Percentiles rank a stretch among this genome's conserved stretches.
phyloP scores from a whole-genome alignment of 2,329 filamentous ascomycete species.

The Alternaria conjuncta region DNA sequence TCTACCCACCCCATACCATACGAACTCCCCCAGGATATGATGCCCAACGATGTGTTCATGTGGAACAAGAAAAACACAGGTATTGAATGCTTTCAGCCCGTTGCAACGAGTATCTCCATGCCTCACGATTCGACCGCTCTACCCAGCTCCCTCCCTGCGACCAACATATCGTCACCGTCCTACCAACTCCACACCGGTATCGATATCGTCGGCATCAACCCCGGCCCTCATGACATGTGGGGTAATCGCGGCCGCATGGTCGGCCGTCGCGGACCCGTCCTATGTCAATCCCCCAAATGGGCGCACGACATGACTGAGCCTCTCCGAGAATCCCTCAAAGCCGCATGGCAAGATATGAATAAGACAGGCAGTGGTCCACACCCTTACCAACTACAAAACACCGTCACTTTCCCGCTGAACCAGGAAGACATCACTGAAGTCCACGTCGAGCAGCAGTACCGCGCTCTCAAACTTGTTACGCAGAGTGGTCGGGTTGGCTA shows the following conservation, averaged over 20 bases:
- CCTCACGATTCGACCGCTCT: neutral
- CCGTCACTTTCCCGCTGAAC: conserved; percentile 19
- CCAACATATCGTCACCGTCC: neutral
- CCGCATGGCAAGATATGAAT: neutral
- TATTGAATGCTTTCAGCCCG: conserved; percentile 11
- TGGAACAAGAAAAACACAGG: conserved; percentile 4
- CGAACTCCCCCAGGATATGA: conserved; percentile 6
- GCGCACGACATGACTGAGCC: neutral
- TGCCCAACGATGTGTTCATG: conserved; percentile 12
- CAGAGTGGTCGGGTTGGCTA: conserved; percentile 14
- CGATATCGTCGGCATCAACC: neutral
- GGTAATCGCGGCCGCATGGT: neutral
- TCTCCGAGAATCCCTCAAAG: neutral
- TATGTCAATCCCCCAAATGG: neutral
- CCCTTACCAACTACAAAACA: neutral
- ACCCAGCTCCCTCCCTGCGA: neutral
- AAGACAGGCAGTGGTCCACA: neutral
- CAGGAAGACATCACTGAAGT: conserved; percentile 24
- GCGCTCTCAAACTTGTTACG: conserved; percentile 22
- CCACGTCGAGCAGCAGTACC: conserved; percentile 11
- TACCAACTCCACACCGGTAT: neutral
- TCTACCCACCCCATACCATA: neutral
- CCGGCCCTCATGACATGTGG: neutral
- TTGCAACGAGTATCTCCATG: neutral
- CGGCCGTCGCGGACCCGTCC: neutral